Evolutionary conservation across 495 filamentous ascomycete species (phyloP).

Genomic region (Trichocladium antarcticum): DNA sequence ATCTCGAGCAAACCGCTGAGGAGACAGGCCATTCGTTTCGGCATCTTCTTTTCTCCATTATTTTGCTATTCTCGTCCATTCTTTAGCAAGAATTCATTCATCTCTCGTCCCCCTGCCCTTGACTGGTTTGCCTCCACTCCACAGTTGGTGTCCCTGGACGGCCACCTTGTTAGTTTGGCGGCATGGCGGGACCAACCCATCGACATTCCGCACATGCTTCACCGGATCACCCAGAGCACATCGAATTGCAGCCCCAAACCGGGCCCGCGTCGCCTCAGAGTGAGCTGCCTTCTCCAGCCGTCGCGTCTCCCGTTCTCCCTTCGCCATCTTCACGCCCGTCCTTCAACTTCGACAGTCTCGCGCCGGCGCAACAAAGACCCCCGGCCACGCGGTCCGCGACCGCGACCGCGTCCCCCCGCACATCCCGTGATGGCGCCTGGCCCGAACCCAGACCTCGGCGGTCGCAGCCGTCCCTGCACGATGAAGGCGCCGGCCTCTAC

Average conservation of each 20-base stretch:
- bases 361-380: not conserved
- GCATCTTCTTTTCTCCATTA: not conserved
- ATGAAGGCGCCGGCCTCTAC: slow-evolving; percentile 16
- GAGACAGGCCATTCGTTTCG: not conserved
- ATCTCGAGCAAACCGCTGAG: not conserved
- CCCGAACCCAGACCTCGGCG: not conserved
- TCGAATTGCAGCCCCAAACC: slow-evolving; percentile 16
- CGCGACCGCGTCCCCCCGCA: no score
- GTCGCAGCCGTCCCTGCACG: slow-evolving; percentile 1
- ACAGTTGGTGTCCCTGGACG: not conserved
- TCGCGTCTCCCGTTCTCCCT: no score
- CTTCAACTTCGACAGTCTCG: not conserved
- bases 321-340: no score
- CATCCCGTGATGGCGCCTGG: not conserved
- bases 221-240: slow-evolving; percentile 17
- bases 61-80: not conserved
- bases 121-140: not conserved
- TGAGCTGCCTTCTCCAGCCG: not conserved
- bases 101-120: not conserved
- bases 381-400: not conserved
- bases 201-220: slow-evolving; percentile 10
- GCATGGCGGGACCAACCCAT: slow-evolving; percentile 10
- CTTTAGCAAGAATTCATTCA: not conserved
- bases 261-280: not conserved
- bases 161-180: not conserved